These are phyloP conservation scores for Gloeostereum incarnatum DNA, from an alignment of 768 basidiomycete genomes.

Conservation along the genomic window DNA sequence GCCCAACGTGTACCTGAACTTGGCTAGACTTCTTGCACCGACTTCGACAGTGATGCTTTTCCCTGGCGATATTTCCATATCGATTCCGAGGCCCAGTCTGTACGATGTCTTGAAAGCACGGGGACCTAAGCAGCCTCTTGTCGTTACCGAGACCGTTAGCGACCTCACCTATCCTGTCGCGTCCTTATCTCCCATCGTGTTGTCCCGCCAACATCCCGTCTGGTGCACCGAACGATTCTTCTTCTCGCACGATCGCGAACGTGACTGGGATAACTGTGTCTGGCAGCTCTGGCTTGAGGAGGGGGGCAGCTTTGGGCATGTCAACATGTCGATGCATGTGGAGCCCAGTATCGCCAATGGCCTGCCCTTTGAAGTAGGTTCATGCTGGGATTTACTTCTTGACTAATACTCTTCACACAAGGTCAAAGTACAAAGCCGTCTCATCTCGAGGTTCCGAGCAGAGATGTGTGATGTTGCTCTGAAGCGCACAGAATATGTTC, in stretches of 20 bases:
- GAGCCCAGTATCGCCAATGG: no score
- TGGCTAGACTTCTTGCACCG: conserved; percentile 48
- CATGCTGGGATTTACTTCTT: no score
- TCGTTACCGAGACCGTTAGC: no score
- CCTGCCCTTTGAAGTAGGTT: no score
- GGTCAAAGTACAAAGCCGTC: conserved; percentile 30
- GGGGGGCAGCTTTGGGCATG: conserved; percentile 27
- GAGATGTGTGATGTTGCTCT: conserved; percentile 44
- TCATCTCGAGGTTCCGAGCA: conserved; percentile 36
- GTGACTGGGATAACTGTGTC: conserved; percentile 58
- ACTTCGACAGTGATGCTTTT: conserved; percentile 41
- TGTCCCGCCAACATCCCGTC: conserved; percentile 31
- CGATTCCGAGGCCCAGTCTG: no score
- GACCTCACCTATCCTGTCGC: conserved; percentile 27
- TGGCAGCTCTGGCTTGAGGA: conserved; percentile 57
- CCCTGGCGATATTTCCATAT: conserved; percentile 30
- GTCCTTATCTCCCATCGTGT: conserved; percentile 34
- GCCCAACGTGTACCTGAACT: conserved; percentile 49
- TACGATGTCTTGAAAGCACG: no score
- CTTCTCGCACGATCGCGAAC: conserved; percentile 28
- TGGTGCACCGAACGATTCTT: conserved; percentile 61
- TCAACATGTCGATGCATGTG: no score
- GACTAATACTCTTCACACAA: no score
- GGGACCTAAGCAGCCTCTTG: no score
- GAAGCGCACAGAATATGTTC: conserved; percentile 21